Evolutionary conservation across 2,329 filamentous ascomycete genomes (phyloP).

Genomic region (Pestalotiopsis sp.): DNA sequence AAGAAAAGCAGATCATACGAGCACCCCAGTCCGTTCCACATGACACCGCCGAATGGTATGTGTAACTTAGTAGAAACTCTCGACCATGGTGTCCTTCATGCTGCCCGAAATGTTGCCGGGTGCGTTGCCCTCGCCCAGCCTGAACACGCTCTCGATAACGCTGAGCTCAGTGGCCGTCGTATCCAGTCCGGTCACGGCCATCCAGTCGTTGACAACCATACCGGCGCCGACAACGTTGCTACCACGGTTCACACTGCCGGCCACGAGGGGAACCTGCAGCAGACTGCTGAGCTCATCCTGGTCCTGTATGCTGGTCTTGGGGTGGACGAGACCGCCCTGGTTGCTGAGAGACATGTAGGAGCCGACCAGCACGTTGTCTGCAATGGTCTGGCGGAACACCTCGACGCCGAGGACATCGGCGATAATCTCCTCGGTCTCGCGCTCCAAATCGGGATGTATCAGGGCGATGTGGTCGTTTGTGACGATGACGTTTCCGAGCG

Average conservation of each 20-base stretch:
- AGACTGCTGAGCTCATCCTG: conserved; percentile 95
- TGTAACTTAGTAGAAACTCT: conserved; percentile 86
- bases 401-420: conserved; percentile 90
- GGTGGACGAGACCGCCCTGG: conserved; percentile 94
- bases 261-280: conserved; percentile 93
- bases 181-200: conserved; percentile 90
- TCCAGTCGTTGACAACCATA: conserved; percentile 98
- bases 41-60: not conserved
- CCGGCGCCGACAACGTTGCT: conserved; percentile 94
- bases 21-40: not conserved
- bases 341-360: conserved; percentile 97
- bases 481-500: conserved; percentile 95
- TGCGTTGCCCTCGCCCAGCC: conserved; percentile 83
- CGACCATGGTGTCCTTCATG: conserved; percentile 98
- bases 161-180: conserved; percentile 97
- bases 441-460: conserved; percentile 93
- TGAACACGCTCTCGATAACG: conserved; percentile 95
- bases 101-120: conserved; percentile 78
- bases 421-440: conserved; percentile 98
- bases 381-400: conserved; percentile 91
- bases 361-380: conserved; percentile 94
- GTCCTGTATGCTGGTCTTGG: conserved; percentile 95
- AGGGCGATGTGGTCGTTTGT: conserved; percentile 96
- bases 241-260: conserved; percentile 90
- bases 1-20: not conserved